phyloP scores from a whole-genome alignment of 2,329 filamentous ascomycete genomes.

The Trichoderma harzianum region DNA sequence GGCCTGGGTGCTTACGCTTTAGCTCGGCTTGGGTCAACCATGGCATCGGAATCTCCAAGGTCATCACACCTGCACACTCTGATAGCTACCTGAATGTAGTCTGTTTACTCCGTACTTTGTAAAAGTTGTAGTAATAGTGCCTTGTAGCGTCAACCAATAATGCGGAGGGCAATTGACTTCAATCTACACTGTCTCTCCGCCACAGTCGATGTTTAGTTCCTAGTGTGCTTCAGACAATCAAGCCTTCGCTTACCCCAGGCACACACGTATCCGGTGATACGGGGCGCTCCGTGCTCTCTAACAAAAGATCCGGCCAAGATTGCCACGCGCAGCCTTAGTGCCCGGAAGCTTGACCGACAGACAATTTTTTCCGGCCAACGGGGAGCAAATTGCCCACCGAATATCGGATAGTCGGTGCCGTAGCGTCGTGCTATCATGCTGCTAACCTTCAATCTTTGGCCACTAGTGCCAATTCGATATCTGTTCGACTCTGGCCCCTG shows the following conservation, averaged over 20 bases:
- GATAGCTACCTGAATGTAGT: too few species aligned
- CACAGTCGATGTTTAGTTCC: background rate
- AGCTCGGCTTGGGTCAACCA: background rate
- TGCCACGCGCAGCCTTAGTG: conserved; percentile 7
- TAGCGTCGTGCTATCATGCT: background rate
- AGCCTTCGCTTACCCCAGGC: background rate
- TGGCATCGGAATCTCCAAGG: background rate
- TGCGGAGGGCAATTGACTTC: background rate
- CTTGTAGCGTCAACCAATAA: background rate
- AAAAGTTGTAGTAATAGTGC: background rate
- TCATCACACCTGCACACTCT: background rate
- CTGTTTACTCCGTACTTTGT: background rate
- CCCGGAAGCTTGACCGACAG: conserved; percentile 10
- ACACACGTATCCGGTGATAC: background rate
- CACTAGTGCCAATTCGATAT: background rate
- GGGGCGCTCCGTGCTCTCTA: background rate
- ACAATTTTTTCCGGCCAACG: background rate
- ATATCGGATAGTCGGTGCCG: conserved; percentile 12
- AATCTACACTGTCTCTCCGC: background rate
- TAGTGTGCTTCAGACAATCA: background rate
- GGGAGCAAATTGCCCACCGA: background rate
- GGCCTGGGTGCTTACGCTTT: background rate
- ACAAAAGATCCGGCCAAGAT: conserved; percentile 5
- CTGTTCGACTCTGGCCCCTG: background rate
- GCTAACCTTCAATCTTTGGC: background rate